Conservation (phyloP, 257 asterid species). For the Solanum chmielewskii region DNA sequence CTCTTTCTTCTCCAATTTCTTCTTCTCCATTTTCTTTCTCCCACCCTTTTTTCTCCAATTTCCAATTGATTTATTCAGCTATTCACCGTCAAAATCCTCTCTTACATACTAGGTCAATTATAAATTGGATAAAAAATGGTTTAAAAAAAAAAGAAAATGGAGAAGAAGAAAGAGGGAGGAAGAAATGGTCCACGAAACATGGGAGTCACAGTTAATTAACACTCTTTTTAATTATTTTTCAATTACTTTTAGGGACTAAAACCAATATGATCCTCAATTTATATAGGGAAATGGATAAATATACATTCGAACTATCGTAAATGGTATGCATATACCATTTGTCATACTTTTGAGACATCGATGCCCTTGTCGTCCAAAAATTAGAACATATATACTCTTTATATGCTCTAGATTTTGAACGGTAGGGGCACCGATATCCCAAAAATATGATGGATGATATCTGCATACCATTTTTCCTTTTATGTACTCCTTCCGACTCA, state of each 20-base stretch:
- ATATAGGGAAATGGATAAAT: too few species aligned
- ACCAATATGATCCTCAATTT: background rate
- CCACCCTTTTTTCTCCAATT: background rate
- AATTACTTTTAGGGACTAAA: background rate
- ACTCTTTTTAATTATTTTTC: background rate
- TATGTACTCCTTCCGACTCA: too few species aligned
- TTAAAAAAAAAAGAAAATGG: background rate
- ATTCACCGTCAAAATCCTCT: background rate
- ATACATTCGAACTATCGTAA: too few species aligned
- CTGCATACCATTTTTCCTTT: too few species aligned
- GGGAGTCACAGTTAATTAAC: background rate
- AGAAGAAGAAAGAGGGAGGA: background rate
- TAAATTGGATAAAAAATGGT: background rate
- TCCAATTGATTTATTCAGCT: background rate
- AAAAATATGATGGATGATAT: too few species aligned
- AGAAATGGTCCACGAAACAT: background rate
- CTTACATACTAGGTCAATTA: background rate
- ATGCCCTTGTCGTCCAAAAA: too few species aligned
- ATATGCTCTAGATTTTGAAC: too few species aligned
- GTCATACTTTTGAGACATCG: too few species aligned
- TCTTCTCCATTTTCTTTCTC: background rate
- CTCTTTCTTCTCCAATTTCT: background rate
- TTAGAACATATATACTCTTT: too few species aligned
- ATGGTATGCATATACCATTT: too few species aligned
- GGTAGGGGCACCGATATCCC: too few species aligned